Evolutionary conservation across 352 stramenopile genomes (phyloP).

Genomic region (Pythium rishiriense): DNA sequence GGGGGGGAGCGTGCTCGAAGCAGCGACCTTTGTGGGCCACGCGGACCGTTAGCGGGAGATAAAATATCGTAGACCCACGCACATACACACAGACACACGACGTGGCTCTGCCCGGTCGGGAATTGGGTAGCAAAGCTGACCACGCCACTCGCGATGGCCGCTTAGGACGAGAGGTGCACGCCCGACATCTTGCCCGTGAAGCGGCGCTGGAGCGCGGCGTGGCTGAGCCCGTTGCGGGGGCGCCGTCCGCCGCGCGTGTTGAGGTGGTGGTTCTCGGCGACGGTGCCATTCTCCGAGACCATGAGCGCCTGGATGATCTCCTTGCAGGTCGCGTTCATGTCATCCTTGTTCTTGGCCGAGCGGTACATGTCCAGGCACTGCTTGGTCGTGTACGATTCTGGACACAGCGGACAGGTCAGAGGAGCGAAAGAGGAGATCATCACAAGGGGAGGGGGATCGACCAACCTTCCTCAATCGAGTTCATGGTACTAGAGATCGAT

Average conservation of each 20-base stretch:
- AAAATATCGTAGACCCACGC: neutral
- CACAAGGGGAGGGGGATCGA: neutral
- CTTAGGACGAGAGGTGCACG: constrained; percentile 48
- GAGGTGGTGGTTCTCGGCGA: constrained; percentile 68
- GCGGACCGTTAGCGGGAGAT: neutral
- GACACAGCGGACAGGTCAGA: neutral
- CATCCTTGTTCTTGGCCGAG: constrained; percentile 79
- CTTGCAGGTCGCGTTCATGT: constrained; percentile 68
- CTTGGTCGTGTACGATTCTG: constrained; percentile 20
- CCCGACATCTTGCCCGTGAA: constrained; percentile 87
- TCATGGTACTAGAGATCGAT: neutral
- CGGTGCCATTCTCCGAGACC: constrained; percentile 57
- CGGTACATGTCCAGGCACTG: constrained; percentile 78
- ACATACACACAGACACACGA: neutral
- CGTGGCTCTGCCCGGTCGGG: neutral
- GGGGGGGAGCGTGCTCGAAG: neutral
- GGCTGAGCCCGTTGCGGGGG: constrained; percentile 61
- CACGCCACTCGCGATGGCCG: neutral
- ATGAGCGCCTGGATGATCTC: constrained; percentile 75
- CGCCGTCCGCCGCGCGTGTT: constrained; percentile 67
- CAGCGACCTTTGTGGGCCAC: neutral
- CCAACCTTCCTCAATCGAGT: constrained; percentile 16
- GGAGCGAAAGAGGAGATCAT: neutral
- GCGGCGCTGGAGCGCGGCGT: constrained; percentile 72
- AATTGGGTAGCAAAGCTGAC: neutral